A percentile compares a stretch with the other conserved stretches of the same genome.
Evolutionary conservation across 2,329 filamentous ascomycete genomes (phyloP).

Genomic region (Shiraia sp.): DNA sequence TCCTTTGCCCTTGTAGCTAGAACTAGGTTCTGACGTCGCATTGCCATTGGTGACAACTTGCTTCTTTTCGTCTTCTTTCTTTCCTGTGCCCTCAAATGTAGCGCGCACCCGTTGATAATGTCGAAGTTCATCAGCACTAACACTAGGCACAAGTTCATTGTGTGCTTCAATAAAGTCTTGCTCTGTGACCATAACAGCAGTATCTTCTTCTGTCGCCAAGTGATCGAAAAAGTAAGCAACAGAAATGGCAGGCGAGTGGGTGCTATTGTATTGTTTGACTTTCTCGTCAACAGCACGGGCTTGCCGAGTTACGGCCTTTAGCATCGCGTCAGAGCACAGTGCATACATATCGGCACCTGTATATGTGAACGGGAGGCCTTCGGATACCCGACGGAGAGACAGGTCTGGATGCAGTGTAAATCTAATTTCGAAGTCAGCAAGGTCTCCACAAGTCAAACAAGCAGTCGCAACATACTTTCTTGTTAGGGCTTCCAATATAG

Average conservation of each 20-base stretch:
- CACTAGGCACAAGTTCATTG: constrained; percentile 85
- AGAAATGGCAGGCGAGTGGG: constrained; percentile 59
- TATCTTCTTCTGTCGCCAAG: constrained; percentile 77
- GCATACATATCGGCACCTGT: constrained; percentile 98
- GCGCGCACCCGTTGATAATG: constrained; percentile 87
- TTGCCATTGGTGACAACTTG: constrained; percentile 20
- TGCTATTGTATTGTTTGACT: constrained; percentile 69
- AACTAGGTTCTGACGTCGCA: background rate
- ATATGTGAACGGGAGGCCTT: constrained; percentile 87
- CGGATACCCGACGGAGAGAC: constrained; percentile 74
- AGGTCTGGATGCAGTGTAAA: constrained; percentile 83
- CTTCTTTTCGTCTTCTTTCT: constrained; percentile 50
- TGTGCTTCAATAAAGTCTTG: constrained; percentile 84
- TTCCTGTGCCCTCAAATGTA: constrained; percentile 73
- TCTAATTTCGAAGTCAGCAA: constrained; percentile 50
- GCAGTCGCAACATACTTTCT: constrained; percentile 73
- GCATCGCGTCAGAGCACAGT: constrained; percentile 96
- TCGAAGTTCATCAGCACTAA: constrained; percentile 86
- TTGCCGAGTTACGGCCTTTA: constrained; percentile 94
- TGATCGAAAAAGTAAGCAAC: constrained; percentile 98
- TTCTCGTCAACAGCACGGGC: constrained; percentile 82
- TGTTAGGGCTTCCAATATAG: constrained; percentile 90
- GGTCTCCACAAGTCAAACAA: background rate
- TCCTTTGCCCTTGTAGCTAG: constrained; percentile 30
- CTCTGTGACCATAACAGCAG: constrained; percentile 85